Evolutionary conservation across 2,329 filamentous ascomycete species (phyloP), one percentile per base, ranked within the genome.

Genomic region (Trichoderma cornu-damae): DNA sequence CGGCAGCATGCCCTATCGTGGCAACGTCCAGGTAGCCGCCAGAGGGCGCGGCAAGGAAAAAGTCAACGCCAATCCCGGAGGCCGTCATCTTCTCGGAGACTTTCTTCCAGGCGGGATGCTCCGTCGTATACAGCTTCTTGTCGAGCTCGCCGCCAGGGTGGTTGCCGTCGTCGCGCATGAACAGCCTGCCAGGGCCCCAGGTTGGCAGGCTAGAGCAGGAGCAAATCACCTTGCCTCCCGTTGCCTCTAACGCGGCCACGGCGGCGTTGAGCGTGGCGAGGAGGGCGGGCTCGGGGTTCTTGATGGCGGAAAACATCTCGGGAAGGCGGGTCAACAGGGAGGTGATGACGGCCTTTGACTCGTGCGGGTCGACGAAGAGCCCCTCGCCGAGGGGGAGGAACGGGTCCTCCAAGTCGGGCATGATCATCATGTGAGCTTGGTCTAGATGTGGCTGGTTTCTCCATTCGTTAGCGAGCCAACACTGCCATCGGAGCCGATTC

Each of bases 341-440:
- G 3, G 85, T 88, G 66, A 99, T 96, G 66, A 95, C 86, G 22
- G 85, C 77, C 78, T 88, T 93, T 44, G 90, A 94, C 70, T 96
- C 90, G 65, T 91, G 86, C 1, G 94, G 91, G 70, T 99, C 93
- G 14, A 97, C 93, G 70, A 97, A 97, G 8, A 99, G 79, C 14
- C 93, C 92, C 58, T 96, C 89, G 61, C 89, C 90, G 16, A 99
- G 78, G 2, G 94, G 92, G 14, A 97, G 85, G 70, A 99, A 99
- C 0, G 94, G 94, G 64, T 99, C 94, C 66, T 97, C 92, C 48
- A 99, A 82, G 69, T 99, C 94, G 3, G 94, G 89, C 90, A 99
- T 96, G 50, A 99, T 92, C 78, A 99, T 84, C 90, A 99, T 96
- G 69, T 99, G 94, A 8, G 94, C 90, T 73, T 91, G 86, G 56